phyloP scores from a whole-genome alignment of 495 filamentous ascomycete genomes.

The Penicillium odoratum region DNA sequence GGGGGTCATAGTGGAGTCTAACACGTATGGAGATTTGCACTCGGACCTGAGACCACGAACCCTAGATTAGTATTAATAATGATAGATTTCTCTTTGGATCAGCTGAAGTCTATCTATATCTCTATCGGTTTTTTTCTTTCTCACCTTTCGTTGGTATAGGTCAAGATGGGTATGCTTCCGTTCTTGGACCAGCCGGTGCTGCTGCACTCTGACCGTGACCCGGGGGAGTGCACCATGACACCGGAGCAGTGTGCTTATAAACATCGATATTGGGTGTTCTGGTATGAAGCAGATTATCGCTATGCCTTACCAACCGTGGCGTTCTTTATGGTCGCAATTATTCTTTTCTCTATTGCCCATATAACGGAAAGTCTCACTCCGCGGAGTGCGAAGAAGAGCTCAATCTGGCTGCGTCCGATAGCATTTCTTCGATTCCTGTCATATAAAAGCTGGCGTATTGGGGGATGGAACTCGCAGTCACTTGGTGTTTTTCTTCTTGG shows the following conservation, averaged over 20 bases:
- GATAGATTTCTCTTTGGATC: neutral
- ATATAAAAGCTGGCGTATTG: constrained; percentile 42
- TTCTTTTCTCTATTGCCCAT: constrained; percentile 45
- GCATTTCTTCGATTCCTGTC: constrained; percentile 35
- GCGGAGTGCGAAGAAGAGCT: constrained; percentile 10
- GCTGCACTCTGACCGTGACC: constrained; percentile 45
- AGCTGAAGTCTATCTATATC: neutral
- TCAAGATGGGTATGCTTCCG: constrained; percentile 28
- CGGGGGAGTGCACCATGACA: constrained; percentile 46
- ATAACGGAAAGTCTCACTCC: constrained; percentile 24
- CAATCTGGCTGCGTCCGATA: constrained; percentile 26
- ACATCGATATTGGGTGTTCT: constrained; percentile 46
- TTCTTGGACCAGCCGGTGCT: constrained; percentile 50
- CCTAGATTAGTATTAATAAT: constrained; percentile 2
- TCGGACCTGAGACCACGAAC: neutral
- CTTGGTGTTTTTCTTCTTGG: constrained; percentile 44
- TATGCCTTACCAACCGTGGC: constrained; percentile 51
- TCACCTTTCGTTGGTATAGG: neutral
- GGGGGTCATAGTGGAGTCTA: constrained; percentile 1
- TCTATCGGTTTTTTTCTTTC: neutral
- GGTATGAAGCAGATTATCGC: constrained; percentile 55
- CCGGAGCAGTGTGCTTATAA: constrained; percentile 50
- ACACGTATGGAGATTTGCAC: neutral
- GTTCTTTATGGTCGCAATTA: constrained; percentile 49
- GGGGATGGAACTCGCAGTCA: constrained; percentile 42